These are phyloP conservation scores for Didymella exigua DNA, from an alignment of 2,329 filamentous ascomycete species.

Conservation along the genomic window DNA sequence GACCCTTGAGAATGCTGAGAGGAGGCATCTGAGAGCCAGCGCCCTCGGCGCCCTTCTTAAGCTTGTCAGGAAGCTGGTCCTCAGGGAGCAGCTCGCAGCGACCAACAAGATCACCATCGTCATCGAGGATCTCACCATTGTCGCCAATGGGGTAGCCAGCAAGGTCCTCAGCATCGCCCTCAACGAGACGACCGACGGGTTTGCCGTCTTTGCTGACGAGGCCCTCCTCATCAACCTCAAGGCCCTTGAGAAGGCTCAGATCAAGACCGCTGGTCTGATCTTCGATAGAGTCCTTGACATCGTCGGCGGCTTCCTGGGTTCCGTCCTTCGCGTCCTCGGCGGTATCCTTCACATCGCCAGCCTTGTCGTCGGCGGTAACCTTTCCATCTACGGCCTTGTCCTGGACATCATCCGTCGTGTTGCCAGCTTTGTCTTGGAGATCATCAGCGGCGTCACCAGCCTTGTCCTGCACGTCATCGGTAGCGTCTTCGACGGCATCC, in stretches of 20 bases:
- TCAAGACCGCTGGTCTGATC: slow-evolving; percentile 47
- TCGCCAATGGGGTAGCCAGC: slow-evolving; percentile 59
- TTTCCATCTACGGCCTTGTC: slow-evolving; percentile 30
- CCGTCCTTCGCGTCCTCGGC: slow-evolving; percentile 40
- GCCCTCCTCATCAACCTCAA: slow-evolving; percentile 61
- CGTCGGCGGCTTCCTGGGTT: slow-evolving; percentile 40
- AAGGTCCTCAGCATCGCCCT: slow-evolving; percentile 60
- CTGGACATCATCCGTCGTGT: slow-evolving; percentile 50
- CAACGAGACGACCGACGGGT: slow-evolving; percentile 55
- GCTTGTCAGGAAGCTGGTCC: slow-evolving; percentile 46
- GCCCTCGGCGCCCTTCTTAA: slow-evolving; percentile 43
- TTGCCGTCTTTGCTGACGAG: slow-evolving; percentile 58
- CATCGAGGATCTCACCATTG: slow-evolving; percentile 61
- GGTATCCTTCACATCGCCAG: slow-evolving; percentile 44
- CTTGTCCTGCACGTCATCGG: slow-evolving; percentile 38
- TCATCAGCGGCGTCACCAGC: slow-evolving; percentile 37
- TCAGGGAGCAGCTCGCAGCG: slow-evolving; percentile 58
- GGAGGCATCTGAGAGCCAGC: slow-evolving; percentile 50
- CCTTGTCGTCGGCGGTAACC: slow-evolving; percentile 40
- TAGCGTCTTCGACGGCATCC: slow-evolving; percentile 42
- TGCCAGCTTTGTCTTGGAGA: slow-evolving; percentile 46
- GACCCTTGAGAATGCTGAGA: slow-evolving; percentile 54
- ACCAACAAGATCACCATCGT: slow-evolving; percentile 61
- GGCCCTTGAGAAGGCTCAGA: slow-evolving; percentile 55
- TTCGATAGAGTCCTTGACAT: slow-evolving; percentile 33